Conservation (phyloP, 2,329 filamentous ascomycete genomes). For the Trichoderma sp. region DNA sequence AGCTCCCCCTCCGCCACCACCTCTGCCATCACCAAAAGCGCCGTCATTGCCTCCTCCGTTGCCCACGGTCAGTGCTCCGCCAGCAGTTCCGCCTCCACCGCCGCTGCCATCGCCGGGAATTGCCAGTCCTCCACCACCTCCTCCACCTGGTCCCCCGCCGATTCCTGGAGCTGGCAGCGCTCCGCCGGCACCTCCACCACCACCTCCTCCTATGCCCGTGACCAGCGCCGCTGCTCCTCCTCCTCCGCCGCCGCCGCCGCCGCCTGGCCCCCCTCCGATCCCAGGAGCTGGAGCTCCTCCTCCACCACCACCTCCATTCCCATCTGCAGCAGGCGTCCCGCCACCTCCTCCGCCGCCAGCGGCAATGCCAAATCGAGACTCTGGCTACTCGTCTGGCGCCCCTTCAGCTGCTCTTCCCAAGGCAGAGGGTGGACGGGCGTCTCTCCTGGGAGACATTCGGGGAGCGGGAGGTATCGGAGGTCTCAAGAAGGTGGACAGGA, state of each 20-base stretch:
- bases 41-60: conserved; percentile 39
- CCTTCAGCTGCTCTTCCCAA: conserved; percentile 48
- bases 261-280: conserved; percentile 51
- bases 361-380: conserved; percentile 60
- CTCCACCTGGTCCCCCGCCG: conserved; percentile 27
- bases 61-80: conserved; percentile 36
- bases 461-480: conserved; percentile 65
- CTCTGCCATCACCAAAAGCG: conserved; percentile 41
- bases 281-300: conserved; percentile 39
- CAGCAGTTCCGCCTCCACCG: conserved; percentile 41
- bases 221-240: conserved; percentile 29
- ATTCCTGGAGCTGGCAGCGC: conserved; percentile 43
- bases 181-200: conserved; percentile 42
- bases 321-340: conserved; percentile 34
- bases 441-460: conserved; percentile 71
- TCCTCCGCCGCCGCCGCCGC: conserved; percentile 23
- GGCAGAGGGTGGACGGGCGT: conserved; percentile 54
- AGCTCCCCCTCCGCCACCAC: conserved; percentile 45
- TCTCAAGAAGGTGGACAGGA: conserved; percentile 74
- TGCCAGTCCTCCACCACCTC: conserved; percentile 21
- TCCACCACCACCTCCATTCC: conserved; percentile 43
- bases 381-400: conserved; percentile 56
- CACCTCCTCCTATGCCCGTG: conserved; percentile 38
- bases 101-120: conserved; percentile 39
- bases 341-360: conserved; percentile 49